Evolutionary conservation across 129 eudicot species (phyloP), one percentile per base, ranked within the genome.

Genomic region (Artemisia tridentata): DNA sequence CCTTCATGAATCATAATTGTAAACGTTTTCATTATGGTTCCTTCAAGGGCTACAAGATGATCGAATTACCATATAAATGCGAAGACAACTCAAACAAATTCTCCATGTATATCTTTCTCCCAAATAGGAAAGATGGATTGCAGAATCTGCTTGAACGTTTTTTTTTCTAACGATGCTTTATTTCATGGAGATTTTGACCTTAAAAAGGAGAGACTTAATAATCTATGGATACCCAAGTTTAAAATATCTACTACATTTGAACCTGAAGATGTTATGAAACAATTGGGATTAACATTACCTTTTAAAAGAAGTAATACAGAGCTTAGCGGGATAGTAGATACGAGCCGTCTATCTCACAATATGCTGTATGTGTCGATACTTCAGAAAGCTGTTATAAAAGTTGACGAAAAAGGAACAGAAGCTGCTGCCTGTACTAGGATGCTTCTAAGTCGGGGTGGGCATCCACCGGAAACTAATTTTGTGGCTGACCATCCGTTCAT

Each of bases 251-350:
- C 12, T 3, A 21, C 14, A 0, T 58, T 58, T 58, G 17, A 58
- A 21, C 5, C 63, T 58, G 7, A 19, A 58, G n/a, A 58, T 19
- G 63, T 21, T 58, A 58, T 58, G 63, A 21, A 58, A 58, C 64
- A 58, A 58, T 0, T 58, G 64, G 63, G 64, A 58, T 58, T 58
- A 21, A 58, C 38, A 57, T 57, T 54, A 10, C 45, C 45, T 38
- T 38, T 38, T 38, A 7, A 38, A 38, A 7, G 45, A 38, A 38
- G 0, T 38, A 54, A 54, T 54, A 17, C 25, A 11, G 23, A 17
- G 13, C 25, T 54, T 17, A 54, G 20, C 11, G 25, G 60, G 60
- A 17, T 17, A 18, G 60, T 54, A 54, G 60, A 54, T n/a, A 2
- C 60, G 12, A 54, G 60, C 3, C 3, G 19, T 16, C 17, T 53